Conservation (phyloP, 73 alveolate species). For the Tetrahymena thermophila region DNA sequence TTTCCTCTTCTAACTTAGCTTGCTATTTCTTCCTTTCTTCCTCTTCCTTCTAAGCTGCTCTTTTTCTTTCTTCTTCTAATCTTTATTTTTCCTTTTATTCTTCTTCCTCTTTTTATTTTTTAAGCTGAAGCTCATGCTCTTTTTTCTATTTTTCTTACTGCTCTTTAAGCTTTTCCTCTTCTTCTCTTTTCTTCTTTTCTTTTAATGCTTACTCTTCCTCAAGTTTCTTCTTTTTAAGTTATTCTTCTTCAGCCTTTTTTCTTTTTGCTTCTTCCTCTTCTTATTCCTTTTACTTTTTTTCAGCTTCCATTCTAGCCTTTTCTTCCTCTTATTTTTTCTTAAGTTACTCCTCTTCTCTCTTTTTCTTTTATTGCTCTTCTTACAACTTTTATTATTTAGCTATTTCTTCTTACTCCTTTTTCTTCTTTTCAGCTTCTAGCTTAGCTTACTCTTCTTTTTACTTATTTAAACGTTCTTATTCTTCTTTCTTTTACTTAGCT, state of each 20-base stretch:
- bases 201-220: neutral
- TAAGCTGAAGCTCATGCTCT: neutral
- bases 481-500: neutral
- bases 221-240: neutral
- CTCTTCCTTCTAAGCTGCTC: neutral
- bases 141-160: neutral
- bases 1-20: neutral
- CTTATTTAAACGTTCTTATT: neutral
- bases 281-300: neutral
- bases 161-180: neutral
- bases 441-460: conserved; percentile 1
- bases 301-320: neutral
- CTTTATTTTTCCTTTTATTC: neutral
- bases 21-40: neutral
- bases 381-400: neutral
- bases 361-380: neutral
- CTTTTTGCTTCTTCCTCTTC: neutral
- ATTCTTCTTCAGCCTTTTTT: neutral
- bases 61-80: neutral
- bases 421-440: neutral
- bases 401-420: neutral
- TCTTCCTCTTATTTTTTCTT: neutral
- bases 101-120: neutral
- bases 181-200: neutral
- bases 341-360: neutral